Percentiles rank a stretch among this genome's conserved stretches.
Evolutionary conservation across 2,329 filamentous ascomycete species (phyloP).

Genomic region (Cladophialophora yegresii): DNA sequence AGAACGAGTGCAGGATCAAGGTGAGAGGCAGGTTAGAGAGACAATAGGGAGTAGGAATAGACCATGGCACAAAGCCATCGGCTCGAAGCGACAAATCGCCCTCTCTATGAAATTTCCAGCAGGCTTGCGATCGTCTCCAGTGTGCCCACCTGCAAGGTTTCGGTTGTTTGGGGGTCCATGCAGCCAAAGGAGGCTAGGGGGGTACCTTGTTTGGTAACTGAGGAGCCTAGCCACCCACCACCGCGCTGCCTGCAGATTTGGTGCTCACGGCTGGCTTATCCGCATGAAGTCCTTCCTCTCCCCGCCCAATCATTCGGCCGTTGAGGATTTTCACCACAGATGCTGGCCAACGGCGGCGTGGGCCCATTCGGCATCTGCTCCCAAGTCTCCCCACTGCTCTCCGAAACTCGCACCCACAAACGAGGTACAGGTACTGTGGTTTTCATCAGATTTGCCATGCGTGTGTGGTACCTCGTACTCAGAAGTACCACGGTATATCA

Average conservation of each 20-base stretch:
- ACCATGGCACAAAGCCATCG: background rate
- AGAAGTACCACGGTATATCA: background rate
- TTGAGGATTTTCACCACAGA: background rate
- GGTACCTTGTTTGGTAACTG: too few species aligned
- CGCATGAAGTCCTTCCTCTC: background rate
- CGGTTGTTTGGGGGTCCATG: slow-evolving; percentile 1
- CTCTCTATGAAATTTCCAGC: background rate
- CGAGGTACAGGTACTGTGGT: too few species aligned
- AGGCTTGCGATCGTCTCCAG: slow-evolving; percentile 2
- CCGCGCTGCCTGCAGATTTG: background rate
- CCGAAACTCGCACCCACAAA: too few species aligned
- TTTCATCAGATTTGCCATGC: too few species aligned
- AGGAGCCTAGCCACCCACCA: background rate
- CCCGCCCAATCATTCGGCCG: background rate
- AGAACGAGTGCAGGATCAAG: background rate
- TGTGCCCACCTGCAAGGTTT: slow-evolving; percentile 7
- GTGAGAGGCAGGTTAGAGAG: background rate
- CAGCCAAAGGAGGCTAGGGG: background rate
- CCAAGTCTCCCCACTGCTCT: background rate
- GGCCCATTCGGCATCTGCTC: slow-evolving; percentile 25
- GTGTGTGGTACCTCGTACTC: too few species aligned
- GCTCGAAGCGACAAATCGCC: background rate
- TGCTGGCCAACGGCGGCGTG: slow-evolving; percentile 2
- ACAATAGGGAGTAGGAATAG: background rate
- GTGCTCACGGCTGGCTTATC: background rate